These are phyloP conservation scores for Spizellomyces punctatus DNA, from an alignment of 192 early-diverging fungal species.

Conservation along the genomic window DNA sequence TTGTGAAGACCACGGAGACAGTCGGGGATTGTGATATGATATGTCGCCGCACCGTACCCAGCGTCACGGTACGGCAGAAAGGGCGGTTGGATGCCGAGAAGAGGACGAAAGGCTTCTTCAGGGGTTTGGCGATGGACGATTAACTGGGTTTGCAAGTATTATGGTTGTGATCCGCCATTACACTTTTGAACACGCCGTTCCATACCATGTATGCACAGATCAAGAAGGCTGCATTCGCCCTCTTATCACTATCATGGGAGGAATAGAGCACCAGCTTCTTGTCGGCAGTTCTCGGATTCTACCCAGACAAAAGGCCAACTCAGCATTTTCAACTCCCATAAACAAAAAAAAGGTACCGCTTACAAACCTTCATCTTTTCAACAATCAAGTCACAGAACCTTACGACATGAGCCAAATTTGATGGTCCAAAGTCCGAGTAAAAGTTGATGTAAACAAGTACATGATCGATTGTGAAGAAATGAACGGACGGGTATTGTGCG, in stretches of 20 bases:
- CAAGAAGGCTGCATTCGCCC: conserved; percentile 71
- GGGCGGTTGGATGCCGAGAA: conserved; percentile 48
- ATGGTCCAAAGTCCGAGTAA: conserved; percentile 71
- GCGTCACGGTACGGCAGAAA: conserved; percentile 74
- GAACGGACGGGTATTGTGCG: conserved; percentile 39
- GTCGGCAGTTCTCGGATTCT: conserved; percentile 50
- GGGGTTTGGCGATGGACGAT: conserved; percentile 61
- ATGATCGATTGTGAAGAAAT: conserved; percentile 65
- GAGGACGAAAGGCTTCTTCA: conserved; percentile 60
- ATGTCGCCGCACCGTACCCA: conserved; percentile 67
- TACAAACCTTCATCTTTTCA: conserved; percentile 59
- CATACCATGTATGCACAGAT: conserved; percentile 70
- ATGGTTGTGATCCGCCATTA: background rate
- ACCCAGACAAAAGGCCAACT: background rate
- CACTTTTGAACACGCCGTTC: background rate
- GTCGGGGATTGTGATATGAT: conserved; percentile 67
- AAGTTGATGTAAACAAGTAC: conserved; percentile 64
- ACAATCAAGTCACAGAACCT: conserved; percentile 64
- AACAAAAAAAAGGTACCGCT: background rate
- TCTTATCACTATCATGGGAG: conserved; percentile 56
- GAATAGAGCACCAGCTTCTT: conserved; percentile 64
- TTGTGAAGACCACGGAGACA: conserved; percentile 67
- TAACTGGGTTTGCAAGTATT: conserved; percentile 41
- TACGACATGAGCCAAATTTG: conserved; percentile 63
- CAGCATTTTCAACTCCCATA: background rate